A percentile compares a stretch with the other conserved stretches of the same genome.
These are phyloP conservation scores for Metschnikowia noctiluminum DNA, from an alignment of 805 yeast genomes.

Conservation along the genomic window DNA sequence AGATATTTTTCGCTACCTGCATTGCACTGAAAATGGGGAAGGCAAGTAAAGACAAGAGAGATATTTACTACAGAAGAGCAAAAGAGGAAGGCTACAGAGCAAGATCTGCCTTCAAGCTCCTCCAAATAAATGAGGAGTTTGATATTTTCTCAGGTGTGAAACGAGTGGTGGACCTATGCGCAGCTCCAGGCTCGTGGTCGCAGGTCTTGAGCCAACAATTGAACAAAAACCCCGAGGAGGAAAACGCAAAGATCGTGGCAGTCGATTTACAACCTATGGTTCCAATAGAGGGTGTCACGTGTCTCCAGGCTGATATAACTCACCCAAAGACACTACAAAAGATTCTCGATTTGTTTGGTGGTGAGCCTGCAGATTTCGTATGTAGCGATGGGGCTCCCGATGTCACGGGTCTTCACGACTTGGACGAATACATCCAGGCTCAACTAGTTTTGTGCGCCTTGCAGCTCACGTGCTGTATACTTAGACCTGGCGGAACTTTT, in stretches of 20 bases:
- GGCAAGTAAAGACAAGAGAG: conserved; percentile 91
- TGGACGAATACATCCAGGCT: conserved; percentile 96
- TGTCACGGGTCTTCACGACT: conserved; percentile 94
- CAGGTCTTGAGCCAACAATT: conserved; percentile 82
- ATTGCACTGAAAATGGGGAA: conserved; percentile 56
- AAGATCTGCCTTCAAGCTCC: conserved; percentile 88
- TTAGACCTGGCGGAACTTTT: conserved; percentile 87
- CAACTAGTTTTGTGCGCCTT: conserved; percentile 88
- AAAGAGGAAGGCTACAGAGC: conserved; percentile 99
- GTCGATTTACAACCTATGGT: conserved; percentile 98
- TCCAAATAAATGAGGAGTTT: conserved; percentile 89
- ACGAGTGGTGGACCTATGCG: conserved; percentile 94
- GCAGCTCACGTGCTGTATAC: conserved; percentile 83
- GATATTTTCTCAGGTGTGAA: conserved; percentile 68
- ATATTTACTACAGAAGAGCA: conserved; percentile 85
- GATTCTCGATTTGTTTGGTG: conserved; percentile 80
- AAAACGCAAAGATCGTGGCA: conserved; percentile 74
- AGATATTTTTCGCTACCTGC: not conserved
- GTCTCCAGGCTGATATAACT: conserved; percentile 94
- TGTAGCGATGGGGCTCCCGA: conserved; percentile 99
- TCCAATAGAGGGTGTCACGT: conserved; percentile 86
- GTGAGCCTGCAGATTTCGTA: conserved; percentile 91
- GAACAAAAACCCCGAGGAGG: conserved; percentile 24
- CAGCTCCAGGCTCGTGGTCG: conserved; percentile 82
- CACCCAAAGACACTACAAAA: conserved; percentile 83